Conservation (phyloP, 768 basidiomycete species). For the Rhodocollybia butyracea region DNA sequence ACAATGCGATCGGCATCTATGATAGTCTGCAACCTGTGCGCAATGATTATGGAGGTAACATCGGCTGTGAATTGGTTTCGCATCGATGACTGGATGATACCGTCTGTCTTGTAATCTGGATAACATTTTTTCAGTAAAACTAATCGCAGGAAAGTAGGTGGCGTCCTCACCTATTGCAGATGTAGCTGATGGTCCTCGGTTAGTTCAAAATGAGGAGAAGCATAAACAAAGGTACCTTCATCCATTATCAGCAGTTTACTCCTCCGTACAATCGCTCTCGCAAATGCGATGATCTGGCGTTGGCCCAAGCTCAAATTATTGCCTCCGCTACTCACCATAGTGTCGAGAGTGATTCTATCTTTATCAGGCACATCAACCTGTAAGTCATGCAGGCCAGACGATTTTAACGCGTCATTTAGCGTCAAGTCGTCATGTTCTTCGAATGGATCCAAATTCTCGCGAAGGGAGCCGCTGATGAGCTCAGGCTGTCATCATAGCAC, state of each 20-base stretch:
- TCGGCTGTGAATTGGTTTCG: constrained; percentile 32
- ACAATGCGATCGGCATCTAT: constrained; percentile 31
- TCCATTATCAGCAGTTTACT: constrained; percentile 54
- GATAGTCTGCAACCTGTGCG: constrained; percentile 34
- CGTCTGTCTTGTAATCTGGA: constrained; percentile 33
- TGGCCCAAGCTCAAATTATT: constrained; percentile 72
- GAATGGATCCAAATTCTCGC: constrained; percentile 69
- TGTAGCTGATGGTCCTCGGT: constrained; percentile 17
- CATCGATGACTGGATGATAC: constrained; percentile 41
- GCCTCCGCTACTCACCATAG: constrained; percentile 58
- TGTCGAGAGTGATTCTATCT: constrained; percentile 46
- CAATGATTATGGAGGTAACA: constrained; percentile 40
- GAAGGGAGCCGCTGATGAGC: constrained; percentile 59
- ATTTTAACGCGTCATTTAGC: constrained; percentile 57
- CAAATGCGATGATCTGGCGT: constrained; percentile 61
- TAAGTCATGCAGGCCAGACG: constrained; percentile 48
- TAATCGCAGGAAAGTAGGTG: not conserved
- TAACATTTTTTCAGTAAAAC: not conserved
- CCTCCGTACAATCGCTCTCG: constrained; percentile 50
- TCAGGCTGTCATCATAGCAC: constrained; percentile 11
- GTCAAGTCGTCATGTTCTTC: constrained; percentile 66
- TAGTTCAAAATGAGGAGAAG: constrained; percentile 22
- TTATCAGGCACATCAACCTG: constrained; percentile 16
- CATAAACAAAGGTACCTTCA: constrained; percentile 24
- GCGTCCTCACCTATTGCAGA: constrained; percentile 19